Conservation (phyloP, 2,329 filamentous ascomycete species). For the Stagonosporopsis vannaccii region DNA sequence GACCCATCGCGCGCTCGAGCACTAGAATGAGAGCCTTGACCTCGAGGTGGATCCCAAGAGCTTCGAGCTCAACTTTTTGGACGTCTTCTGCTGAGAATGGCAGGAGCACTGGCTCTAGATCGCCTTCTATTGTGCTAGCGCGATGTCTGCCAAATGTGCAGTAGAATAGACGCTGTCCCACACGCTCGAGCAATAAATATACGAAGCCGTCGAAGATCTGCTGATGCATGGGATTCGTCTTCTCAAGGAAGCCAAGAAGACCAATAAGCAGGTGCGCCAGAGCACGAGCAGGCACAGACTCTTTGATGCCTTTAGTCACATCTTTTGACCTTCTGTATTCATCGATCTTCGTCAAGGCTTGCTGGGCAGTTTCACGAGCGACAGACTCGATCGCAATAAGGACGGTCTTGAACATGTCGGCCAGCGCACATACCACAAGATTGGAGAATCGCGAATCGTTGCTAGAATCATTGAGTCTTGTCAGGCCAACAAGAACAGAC, state of each 20-base stretch:
- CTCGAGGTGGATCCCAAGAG: constrained; percentile 41
- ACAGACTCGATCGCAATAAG: constrained; percentile 41
- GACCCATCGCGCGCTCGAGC: constrained; percentile 49
- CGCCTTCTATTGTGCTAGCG: constrained; percentile 33
- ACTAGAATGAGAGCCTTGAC: constrained; percentile 53
- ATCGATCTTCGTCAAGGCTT: background rate
- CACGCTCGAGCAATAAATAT: constrained; percentile 50
- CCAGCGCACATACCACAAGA: constrained; percentile 41
- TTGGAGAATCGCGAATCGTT: constrained; percentile 24
- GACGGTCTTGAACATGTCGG: constrained; percentile 49
- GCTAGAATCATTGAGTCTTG: constrained; percentile 26
- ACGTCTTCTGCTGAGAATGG: constrained; percentile 10
- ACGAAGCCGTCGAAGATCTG: constrained; percentile 55
- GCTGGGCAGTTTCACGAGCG: constrained; percentile 31
- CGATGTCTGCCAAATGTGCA: constrained; percentile 49
- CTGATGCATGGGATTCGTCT: constrained; percentile 45
- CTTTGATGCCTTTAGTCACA: constrained; percentile 23
- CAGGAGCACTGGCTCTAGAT: constrained; percentile 30
- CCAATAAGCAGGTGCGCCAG: constrained; percentile 48
- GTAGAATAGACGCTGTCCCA: constrained; percentile 50
- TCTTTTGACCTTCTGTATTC: constrained; percentile 19
- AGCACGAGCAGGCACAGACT: constrained; percentile 33
- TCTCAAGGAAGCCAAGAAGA: constrained; percentile 47
- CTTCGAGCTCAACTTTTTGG: constrained; percentile 29
- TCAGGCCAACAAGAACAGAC: constrained; percentile 41